A percentile compares a stretch with the other conserved stretches of the same genome.
Evolutionary conservation across 768 basidiomycete species (phyloP).

Genomic region (Ramaria sp.): DNA sequence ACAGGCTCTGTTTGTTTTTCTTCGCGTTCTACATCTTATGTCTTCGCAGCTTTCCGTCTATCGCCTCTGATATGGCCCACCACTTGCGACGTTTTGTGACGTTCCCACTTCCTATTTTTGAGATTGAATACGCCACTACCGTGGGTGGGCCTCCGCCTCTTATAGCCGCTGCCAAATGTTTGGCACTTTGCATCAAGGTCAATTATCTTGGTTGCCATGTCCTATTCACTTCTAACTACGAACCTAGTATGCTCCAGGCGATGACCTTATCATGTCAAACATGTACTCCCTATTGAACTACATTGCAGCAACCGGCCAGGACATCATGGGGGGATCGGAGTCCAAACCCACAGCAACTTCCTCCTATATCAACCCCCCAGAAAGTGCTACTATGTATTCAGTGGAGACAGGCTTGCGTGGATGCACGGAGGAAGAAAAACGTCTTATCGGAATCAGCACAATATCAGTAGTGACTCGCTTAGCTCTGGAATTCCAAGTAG

Average conservation of each 20-base stretch:
- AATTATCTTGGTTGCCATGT: constrained; percentile 9
- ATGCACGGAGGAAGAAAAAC: constrained; percentile 74
- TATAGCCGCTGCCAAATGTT: constrained; percentile 78
- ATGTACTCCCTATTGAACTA: constrained; percentile 95
- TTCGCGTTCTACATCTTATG: not conserved
- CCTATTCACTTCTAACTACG: not conserved
- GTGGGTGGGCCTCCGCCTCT: constrained; percentile 69
- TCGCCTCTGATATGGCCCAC: constrained; percentile 60
- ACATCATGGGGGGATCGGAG: constrained; percentile 62
- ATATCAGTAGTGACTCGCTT: constrained; percentile 85
- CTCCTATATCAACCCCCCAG: constrained; percentile 24
- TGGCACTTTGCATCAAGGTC: constrained; percentile 83
- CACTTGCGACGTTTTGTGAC: constrained; percentile 84
- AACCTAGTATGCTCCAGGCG: constrained; percentile 46
- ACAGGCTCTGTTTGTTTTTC: not conserved
- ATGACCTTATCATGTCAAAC: constrained; percentile 86
- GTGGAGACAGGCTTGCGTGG: constrained; percentile 55
- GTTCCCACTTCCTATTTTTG: constrained; percentile 79
- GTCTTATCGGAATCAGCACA: constrained; percentile 78
- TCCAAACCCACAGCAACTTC: constrained; percentile 29
- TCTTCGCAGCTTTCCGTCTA: constrained; percentile 59
- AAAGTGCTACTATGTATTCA: constrained; percentile 42
- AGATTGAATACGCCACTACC: constrained; percentile 70
- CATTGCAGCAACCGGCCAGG: constrained; percentile 52
- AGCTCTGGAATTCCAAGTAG: constrained; percentile 75